These are phyloP conservation scores for Saitozyma podzolica DNA, from an alignment of 768 basidiomycete species.

Conservation along the genomic window DNA sequence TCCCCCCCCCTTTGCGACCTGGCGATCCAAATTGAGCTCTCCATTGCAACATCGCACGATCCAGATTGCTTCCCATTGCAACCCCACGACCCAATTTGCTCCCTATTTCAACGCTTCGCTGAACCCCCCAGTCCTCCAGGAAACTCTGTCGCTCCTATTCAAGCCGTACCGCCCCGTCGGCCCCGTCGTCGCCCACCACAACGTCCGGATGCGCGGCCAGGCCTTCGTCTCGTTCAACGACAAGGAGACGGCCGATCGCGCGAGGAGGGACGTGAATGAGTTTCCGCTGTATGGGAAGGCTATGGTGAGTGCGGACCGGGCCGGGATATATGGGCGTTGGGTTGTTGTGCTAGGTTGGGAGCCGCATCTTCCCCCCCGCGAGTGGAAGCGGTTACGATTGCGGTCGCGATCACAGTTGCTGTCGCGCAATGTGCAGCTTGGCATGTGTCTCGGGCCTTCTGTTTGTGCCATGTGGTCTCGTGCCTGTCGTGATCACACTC, in stretches of 20 bases:
- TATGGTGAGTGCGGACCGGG: constrained; percentile 72
- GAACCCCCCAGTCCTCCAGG: constrained; percentile 69
- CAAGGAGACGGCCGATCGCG: constrained; percentile 77
- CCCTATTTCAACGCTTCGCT: background rate
- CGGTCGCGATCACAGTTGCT: too few species aligned
- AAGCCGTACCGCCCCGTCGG: constrained; percentile 89
- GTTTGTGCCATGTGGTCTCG: too few species aligned
- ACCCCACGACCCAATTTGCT: background rate
- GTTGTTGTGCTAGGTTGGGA: too few species aligned
- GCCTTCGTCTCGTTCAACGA: constrained; percentile 92
- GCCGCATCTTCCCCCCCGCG: too few species aligned
- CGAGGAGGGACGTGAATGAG: constrained; percentile 85
- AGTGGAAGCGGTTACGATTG: too few species aligned
- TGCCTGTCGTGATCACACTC: too few species aligned
- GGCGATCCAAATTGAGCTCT: background rate
- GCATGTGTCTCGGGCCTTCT: too few species aligned
- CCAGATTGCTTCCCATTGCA: background rate
- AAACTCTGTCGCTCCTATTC: constrained; percentile 83
- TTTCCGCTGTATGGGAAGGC: constrained; percentile 97
- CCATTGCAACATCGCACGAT: background rate
- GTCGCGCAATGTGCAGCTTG: too few species aligned
- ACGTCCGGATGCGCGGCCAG: constrained; percentile 96
- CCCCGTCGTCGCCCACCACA: constrained; percentile 91
- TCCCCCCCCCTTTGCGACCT: too few species aligned
- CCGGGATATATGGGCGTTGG: too few species aligned